These are phyloP conservation scores for Penicillium sp. DNA, from an alignment of 2,329 filamentous ascomycete species.

Conservation along the genomic window DNA sequence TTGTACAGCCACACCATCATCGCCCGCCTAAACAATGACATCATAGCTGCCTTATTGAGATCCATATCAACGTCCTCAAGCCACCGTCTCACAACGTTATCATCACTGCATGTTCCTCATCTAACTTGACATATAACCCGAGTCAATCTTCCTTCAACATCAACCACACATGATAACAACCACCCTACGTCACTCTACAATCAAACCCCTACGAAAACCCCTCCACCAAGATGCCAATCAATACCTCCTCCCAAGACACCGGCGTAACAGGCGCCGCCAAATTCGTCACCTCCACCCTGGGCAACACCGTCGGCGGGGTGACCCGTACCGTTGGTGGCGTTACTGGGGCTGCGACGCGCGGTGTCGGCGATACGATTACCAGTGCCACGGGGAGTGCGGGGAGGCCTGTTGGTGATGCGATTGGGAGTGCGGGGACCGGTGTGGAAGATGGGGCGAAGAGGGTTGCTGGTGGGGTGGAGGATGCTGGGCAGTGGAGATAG, in stretches of 20 bases:
- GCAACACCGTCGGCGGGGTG: constrained; percentile 58
- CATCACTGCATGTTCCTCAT: background rate
- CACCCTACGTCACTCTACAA: background rate
- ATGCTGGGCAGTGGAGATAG: constrained; percentile 57
- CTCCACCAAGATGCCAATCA: constrained; percentile 15
- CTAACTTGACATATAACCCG: too few relatives aligned
- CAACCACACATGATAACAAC: background rate
- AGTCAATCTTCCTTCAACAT: background rate
- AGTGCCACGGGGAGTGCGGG: constrained; percentile 57
- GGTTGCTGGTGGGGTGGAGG: constrained; percentile 58
- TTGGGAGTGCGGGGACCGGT: constrained; percentile 56
- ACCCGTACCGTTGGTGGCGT: constrained; percentile 56
- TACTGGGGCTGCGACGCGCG: constrained; percentile 59
- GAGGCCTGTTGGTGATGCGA: constrained; percentile 57
- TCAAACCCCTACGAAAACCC: background rate
- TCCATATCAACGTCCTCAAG: background rate
- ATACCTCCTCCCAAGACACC: constrained; percentile 29
- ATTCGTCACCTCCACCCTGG: constrained; percentile 57
- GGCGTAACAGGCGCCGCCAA: constrained; percentile 56
- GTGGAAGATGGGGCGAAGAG: constrained; percentile 54
- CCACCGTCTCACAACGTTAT: background rate
- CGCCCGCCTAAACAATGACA: constrained; percentile 19
- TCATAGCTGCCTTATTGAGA: constrained; percentile 5
- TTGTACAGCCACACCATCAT: constrained; percentile 17
- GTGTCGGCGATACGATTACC: constrained; percentile 58